phyloP scores from a whole-genome alignment of 352 stramenopile genomes.

The Aphanomyces invadans region DNA sequence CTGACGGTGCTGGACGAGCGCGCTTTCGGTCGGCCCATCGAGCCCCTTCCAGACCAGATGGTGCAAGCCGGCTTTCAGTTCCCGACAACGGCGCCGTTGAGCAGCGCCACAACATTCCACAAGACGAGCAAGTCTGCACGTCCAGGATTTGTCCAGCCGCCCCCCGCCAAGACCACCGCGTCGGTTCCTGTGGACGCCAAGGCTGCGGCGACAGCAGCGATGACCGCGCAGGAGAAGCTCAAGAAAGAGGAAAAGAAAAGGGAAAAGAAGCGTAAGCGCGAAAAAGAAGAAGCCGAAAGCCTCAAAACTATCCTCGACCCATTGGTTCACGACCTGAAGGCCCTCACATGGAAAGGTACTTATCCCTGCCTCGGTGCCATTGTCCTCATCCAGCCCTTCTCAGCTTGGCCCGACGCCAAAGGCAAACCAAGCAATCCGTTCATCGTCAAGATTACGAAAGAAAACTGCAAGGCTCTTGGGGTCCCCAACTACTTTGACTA shows the following conservation, averaged over 20 bases:
- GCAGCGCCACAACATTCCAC: constrained; percentile 40
- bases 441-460: constrained; percentile 74
- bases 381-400: neutral
- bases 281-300: constrained; percentile 54
- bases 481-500: constrained; percentile 85
- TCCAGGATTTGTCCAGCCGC: constrained; percentile 58
- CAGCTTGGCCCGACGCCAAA: constrained; percentile 48
- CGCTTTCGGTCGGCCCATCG: constrained; percentile 71
- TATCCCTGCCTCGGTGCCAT: neutral
- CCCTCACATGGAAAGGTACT: constrained; percentile 49
- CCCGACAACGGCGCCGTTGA: constrained; percentile 44
- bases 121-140: constrained; percentile 24
- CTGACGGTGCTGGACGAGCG: constrained; percentile 54
- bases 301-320: constrained; percentile 71
- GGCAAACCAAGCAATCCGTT: constrained; percentile 74
- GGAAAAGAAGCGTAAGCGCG: constrained; percentile 76
- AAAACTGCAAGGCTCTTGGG: constrained; percentile 76
- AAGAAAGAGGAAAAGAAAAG: constrained; percentile 74
- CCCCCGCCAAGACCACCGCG: constrained; percentile 39
- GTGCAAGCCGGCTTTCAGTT: constrained; percentile 67
- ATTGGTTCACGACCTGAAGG: constrained; percentile 52
- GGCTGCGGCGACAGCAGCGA: constrained; percentile 24
- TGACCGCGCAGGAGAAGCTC: constrained; percentile 34
- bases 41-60: constrained; percentile 57
- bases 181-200: constrained; percentile 35